Percentiles rank a stretch among this genome's conserved stretches.
Evolutionary conservation across 495 filamentous ascomycete genomes (phyloP).

Genomic region (Cryomyces antarcticus): DNA sequence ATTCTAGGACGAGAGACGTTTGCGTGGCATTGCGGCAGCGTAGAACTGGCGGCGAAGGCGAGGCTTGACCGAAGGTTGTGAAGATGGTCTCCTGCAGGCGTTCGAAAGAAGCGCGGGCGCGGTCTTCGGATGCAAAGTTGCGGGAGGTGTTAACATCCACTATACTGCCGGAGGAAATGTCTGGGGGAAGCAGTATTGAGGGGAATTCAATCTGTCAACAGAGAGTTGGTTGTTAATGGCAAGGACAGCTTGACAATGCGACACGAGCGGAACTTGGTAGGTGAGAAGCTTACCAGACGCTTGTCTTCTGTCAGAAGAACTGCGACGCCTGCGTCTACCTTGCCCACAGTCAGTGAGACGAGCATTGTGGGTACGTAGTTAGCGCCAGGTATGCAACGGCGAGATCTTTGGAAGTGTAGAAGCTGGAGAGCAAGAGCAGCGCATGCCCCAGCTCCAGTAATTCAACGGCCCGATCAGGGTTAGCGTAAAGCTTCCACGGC

Average conservation of each 20-base stretch:
- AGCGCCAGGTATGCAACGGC: too few species aligned
- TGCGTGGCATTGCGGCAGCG: conserved; percentile 91
- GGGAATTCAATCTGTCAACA: conserved; percentile 80
- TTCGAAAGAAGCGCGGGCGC: conserved; percentile 52
- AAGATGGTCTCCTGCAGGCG: conserved; percentile 75
- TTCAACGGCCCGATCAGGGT: too few species aligned
- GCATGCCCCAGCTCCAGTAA: too few species aligned
- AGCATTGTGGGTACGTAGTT: conserved; percentile 61
- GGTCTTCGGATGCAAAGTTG: conserved; percentile 57
- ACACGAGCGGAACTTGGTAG: neutral
- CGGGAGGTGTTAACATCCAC: conserved; percentile 93
- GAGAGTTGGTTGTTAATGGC: neutral
- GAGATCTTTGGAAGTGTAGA: too few species aligned
- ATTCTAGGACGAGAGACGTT: conserved; percentile 91
- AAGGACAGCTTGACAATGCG: too few species aligned
- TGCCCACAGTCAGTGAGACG: conserved; percentile 94
- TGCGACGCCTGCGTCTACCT: conserved; percentile 95
- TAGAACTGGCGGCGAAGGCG: conserved; percentile 61
- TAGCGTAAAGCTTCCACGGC: too few species aligned
- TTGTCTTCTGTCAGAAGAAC: conserved; percentile 95
- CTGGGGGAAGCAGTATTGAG: conserved; percentile 84
- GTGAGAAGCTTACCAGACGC: conserved; percentile 46
- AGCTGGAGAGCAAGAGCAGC: too few species aligned
- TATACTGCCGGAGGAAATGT: conserved; percentile 86
- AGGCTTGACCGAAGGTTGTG: conserved; percentile 58